A percentile compares a stretch with the other conserved stretches of the same genome.
Evolutionary conservation across 164 flowering plant genomes (phyloP).

Genomic region (Akebia trifoliata): DNA sequence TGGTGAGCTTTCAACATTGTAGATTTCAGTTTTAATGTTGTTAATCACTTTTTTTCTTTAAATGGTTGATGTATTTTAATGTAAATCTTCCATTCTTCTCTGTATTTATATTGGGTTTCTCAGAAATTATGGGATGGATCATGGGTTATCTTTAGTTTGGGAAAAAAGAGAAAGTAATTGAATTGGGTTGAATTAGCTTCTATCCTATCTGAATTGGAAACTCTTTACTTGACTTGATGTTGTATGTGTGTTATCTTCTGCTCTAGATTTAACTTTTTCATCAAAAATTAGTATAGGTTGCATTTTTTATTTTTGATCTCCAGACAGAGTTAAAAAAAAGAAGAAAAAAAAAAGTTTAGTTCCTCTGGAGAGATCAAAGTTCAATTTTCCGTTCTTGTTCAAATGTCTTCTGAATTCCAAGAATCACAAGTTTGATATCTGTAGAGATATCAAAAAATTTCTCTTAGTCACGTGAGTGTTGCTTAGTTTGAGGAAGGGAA

Average conservation of each 20-base stretch:
- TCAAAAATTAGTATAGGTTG: too few relatives aligned
- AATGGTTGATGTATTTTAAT: not conserved
- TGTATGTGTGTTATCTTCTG: not conserved
- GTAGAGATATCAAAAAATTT: too few relatives aligned
- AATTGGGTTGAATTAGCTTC: too few relatives aligned
- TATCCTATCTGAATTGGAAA: too few relatives aligned
- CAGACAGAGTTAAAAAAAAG: not conserved
- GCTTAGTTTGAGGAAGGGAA: too few relatives aligned
- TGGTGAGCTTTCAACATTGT: slow-evolving; percentile 27
- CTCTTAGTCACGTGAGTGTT: too few relatives aligned
- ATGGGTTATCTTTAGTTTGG: not conserved
- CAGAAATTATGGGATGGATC: not conserved
- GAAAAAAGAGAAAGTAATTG: not conserved
- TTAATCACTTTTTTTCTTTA: not conserved
- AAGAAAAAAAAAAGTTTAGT: too few relatives aligned
- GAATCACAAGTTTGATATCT: too few relatives aligned
- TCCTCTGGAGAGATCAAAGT: too few relatives aligned
- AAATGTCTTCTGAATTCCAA: too few relatives aligned
- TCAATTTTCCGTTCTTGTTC: too few relatives aligned
- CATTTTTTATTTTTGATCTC: not conserved
- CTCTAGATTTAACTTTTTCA: not conserved
- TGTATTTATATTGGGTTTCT: not conserved
- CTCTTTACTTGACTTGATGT: not conserved
- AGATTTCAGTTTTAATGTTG: not conserved
- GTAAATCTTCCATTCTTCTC: too few relatives aligned